A percentile compares a stretch with the other conserved stretches of the same genome.
phyloP scores from a whole-genome alignment of 768 basidiomycete genomes.

The Trametes cinnabarina region DNA sequence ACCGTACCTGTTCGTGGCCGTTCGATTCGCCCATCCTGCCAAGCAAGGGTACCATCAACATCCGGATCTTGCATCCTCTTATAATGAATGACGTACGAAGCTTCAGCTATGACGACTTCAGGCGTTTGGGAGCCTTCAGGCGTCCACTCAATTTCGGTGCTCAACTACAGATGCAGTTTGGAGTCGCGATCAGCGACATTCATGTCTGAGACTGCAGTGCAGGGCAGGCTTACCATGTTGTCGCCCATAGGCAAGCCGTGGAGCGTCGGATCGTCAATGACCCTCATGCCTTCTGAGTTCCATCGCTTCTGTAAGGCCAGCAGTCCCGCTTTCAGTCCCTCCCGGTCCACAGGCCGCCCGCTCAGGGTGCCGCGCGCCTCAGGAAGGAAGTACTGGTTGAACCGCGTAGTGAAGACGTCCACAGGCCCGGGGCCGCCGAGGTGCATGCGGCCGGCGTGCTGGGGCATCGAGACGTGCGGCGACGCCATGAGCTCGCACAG shows the following conservation, averaged over 20 bases:
- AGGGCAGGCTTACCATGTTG: neutral
- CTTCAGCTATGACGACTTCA: conserved; percentile 16
- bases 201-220: neutral
- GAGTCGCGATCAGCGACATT: too few relatives aligned
- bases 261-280: conserved; percentile 7
- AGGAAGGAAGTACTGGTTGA: conserved; percentile 20
- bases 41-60: neutral
- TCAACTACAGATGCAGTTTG: conserved; percentile 8
- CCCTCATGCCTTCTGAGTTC: conserved; percentile 15
- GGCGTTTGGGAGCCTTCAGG: conserved; percentile 4
- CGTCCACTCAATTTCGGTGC: conserved; percentile 14
- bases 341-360: conserved; percentile 22
- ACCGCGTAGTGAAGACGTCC: conserved; percentile 23
- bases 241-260: neutral
- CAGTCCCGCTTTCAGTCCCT: conserved; percentile 20
- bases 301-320: conserved; percentile 24
- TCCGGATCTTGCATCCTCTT: neutral
- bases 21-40: conserved; percentile 4
- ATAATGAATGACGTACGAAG: conserved; percentile 7
- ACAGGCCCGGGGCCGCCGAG: conserved; percentile 12
- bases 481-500: conserved; percentile 19
- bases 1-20: conserved; percentile 8
- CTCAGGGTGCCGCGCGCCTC: conserved; percentile 22
- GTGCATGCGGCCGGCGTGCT: conserved; percentile 7
- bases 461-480: conserved; percentile 18